Base-by-base conservation (phyloP, 371 early-diverging fungal species). In the Syncephalastrum monosporum region DNA sequence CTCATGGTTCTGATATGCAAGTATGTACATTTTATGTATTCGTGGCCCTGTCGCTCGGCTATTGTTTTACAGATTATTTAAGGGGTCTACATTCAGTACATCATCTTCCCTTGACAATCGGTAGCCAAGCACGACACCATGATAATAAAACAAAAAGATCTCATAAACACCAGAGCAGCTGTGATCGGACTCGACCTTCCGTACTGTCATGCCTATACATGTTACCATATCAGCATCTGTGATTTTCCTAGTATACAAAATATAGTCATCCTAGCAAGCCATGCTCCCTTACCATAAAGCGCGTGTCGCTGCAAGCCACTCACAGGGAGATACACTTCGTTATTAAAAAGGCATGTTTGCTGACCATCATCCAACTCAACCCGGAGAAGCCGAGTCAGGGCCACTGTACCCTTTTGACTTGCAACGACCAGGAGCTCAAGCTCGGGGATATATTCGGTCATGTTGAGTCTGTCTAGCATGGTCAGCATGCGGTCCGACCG, bases 381-480 rank as follows among this genome's bases (percentile, higher is more conserved):
- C 48, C 68, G 72, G 23, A 78, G 50, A 3, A 78, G 41, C 13
- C 79, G 63, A 51, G 65, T 63, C 25, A 78, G 55, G 0, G 74
- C 75, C 3, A 78, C 79, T 7, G 68, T 69, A 41, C 79, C 79
- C 43, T 75, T 78, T 53, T 78, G 79, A 47, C 74, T 71, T 4
- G 74, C 79, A 12, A 51, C 62, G 10, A 78, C 56, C 19, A 59
- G 63, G 8, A 78, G 33, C 27, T 78, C 79, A 29, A 78, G 50
- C 4, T 75, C 75, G 8, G 79, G 75, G 23, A 78, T 53, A 75
- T 75, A 78, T 50, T 78, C 75, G 2, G 71, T 62, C 68, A 78
- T 68, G 50, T 67, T 71, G 1, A 78, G 63, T 17, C 79, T 49
- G 56, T 78, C 75, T 50, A 74, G 54, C 3, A 55, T 23, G 16